phyloP scores from a whole-genome alignment of 495 filamentous ascomycete species.

The Neurospora tetraspora region DNA sequence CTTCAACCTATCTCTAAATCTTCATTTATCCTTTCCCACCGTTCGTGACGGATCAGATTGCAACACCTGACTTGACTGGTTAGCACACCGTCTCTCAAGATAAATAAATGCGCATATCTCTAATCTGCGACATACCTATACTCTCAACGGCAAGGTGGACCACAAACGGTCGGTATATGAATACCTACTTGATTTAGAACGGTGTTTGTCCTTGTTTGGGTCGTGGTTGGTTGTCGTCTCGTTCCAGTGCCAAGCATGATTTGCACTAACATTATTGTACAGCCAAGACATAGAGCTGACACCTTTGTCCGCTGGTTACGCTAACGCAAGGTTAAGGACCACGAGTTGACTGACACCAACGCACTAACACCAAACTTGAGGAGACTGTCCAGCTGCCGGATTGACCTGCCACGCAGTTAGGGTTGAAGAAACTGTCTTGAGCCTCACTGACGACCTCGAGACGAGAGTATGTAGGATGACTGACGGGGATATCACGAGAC shows the following conservation, averaged over 20 bases:
- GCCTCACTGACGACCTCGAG: background rate
- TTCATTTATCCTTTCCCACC: background rate
- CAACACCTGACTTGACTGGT: background rate
- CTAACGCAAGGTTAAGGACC: background rate
- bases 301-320: background rate
- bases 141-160: background rate
- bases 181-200: background rate
- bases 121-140: background rate
- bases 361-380: background rate
- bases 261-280: background rate
- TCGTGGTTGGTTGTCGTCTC: background rate
- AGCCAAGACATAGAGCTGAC: background rate
- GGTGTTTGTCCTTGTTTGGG: background rate
- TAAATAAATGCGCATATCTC: background rate
- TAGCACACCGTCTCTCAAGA: background rate
- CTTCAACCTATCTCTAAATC: background rate
- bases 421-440: background rate
- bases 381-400: background rate
- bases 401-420: background rate
- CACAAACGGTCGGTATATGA: background rate
- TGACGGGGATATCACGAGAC: background rate
- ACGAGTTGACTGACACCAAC: background rate
- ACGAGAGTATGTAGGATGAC: background rate
- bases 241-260: background rate
- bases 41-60: background rate